phyloP scores from a whole-genome alignment of 1,139 yeast genomes.

The Candida frijolesensis region DNA sequence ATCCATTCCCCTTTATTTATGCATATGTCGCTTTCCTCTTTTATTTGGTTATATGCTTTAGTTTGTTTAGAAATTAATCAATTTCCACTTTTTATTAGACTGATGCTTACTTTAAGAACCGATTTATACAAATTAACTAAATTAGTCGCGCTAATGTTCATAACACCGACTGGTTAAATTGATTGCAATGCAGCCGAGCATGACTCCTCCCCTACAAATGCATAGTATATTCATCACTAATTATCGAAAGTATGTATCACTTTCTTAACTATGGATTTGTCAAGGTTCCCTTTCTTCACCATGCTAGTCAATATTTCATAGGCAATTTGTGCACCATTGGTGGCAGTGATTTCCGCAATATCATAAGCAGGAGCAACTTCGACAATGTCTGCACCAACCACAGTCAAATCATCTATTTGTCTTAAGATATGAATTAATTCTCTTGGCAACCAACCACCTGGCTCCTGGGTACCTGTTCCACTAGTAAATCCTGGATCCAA shows the following conservation, averaged over 20 bases:
- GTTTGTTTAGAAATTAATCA: too few species aligned
- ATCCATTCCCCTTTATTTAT: too few species aligned
- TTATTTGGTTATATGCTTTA: too few species aligned
- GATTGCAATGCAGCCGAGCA: too few species aligned
- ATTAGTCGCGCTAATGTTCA: too few species aligned
- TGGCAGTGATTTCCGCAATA: slow-evolving; percentile 69
- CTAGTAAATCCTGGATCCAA: slow-evolving; percentile 80
- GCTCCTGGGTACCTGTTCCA: slow-evolving; percentile 84
- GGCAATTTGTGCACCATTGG: slow-evolving; percentile 77
- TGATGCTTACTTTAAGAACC: too few species aligned
- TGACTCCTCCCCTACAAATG: too few species aligned
- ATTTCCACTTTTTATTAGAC: too few species aligned
- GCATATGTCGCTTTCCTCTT: too few species aligned
- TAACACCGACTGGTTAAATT: too few species aligned
- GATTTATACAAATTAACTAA: too few species aligned
- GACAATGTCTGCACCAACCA: slow-evolving; percentile 79
- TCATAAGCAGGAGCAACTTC: slow-evolving; percentile 80
- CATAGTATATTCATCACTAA: too few species aligned
- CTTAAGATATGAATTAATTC: slow-evolving; percentile 67
- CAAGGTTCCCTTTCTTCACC: slow-evolving; percentile 59
- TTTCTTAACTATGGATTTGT: slow-evolving; percentile 11
- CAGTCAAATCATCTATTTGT: slow-evolving; percentile 54
- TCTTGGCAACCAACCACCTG: slow-evolving; percentile 81
- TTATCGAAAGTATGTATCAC: slow-evolving; percentile 8
- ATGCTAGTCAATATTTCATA: slow-evolving; percentile 70